Percentiles rank a stretch among this genome's conserved stretches.
phyloP scores from a whole-genome alignment of 805 yeast genomes.

The Candida mattraensis region DNA sequence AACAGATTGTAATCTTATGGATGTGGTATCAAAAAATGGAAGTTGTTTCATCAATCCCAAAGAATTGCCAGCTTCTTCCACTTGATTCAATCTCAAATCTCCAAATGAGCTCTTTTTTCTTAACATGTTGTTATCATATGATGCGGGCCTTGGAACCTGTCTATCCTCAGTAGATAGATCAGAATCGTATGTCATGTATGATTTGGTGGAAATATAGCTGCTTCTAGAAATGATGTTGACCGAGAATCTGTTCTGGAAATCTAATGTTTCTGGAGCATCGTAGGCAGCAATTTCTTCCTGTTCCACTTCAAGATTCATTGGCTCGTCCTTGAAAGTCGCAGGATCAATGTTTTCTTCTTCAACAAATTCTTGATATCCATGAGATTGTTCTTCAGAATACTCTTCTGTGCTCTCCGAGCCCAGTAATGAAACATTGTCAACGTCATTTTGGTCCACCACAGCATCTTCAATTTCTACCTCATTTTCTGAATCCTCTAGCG shows the following conservation, averaged over 20 bases:
- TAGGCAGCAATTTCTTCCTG: slow-evolving; percentile 4
- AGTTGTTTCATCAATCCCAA: slow-evolving; percentile 27
- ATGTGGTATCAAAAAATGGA: slow-evolving; percentile 25
- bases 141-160: slow-evolving; percentile 15
- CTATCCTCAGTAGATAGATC: slow-evolving; percentile 38
- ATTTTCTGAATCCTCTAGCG: slow-evolving; percentile 15
- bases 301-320: slow-evolving; percentile 2
- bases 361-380: slow-evolving; percentile 10
- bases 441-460: slow-evolving; percentile 18
- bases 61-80: slow-evolving; percentile 13
- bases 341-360: slow-evolving; percentile 3
- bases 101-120: slow-evolving; percentile 50
- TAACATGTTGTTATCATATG: slow-evolving; percentile 25
- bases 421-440: slow-evolving; percentile 11
- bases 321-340: not conserved
- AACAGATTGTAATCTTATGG: slow-evolving; percentile 10
- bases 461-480: slow-evolving; percentile 26
- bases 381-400: slow-evolving; percentile 2
- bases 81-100: slow-evolving; percentile 43
- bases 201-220: slow-evolving; percentile 40
- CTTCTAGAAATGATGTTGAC: slow-evolving; percentile 35
- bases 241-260: slow-evolving; percentile 21
- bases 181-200: slow-evolving; percentile 63
- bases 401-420: slow-evolving; percentile 7
- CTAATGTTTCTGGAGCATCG: slow-evolving; percentile 5